These are phyloP conservation scores for Pilatotrama ljubarskyi DNA, from an alignment of 768 basidiomycete genomes.

Conservation along the genomic window DNA sequence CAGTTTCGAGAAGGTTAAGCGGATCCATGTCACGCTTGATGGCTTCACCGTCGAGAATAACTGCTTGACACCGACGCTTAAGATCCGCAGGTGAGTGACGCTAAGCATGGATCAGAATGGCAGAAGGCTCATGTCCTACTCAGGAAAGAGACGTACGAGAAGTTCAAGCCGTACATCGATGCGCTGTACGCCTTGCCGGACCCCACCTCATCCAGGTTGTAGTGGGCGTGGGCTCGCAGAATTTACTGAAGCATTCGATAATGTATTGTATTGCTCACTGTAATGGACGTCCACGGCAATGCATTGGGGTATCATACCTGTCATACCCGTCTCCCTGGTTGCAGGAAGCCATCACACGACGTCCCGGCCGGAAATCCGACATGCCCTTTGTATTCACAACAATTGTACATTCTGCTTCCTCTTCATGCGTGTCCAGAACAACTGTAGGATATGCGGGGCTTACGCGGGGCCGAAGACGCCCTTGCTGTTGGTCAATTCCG, in stretches of 20 bases:
- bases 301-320: too few species aligned
- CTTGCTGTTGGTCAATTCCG: slow-evolving; percentile 71
- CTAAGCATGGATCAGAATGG: too few species aligned
- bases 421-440: neutral
- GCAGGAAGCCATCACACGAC: too few species aligned
- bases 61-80: slow-evolving; percentile 89
- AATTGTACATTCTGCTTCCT: slow-evolving; percentile 14
- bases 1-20: slow-evolving; percentile 87
- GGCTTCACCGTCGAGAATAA: slow-evolving; percentile 80
- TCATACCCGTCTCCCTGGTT: too few species aligned
- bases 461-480: slow-evolving; percentile 44
- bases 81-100: slow-evolving; percentile 60
- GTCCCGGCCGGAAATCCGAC: neutral
- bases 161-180: slow-evolving; percentile 72
- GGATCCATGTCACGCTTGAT: slow-evolving; percentile 70
- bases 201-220: slow-evolving; percentile 39
- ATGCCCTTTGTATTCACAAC: slow-evolving; percentile 10
- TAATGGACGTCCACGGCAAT: neutral
- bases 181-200: slow-evolving; percentile 73
- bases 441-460: neutral
- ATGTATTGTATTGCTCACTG: neutral
- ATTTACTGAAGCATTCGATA: neutral
- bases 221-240: neutral
- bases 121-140: neutral
- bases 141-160: slow-evolving; percentile 71